Base-by-base conservation (phyloP, 1,284 basidiomycete genomes). In the Sporisorium reilianum region DNA sequence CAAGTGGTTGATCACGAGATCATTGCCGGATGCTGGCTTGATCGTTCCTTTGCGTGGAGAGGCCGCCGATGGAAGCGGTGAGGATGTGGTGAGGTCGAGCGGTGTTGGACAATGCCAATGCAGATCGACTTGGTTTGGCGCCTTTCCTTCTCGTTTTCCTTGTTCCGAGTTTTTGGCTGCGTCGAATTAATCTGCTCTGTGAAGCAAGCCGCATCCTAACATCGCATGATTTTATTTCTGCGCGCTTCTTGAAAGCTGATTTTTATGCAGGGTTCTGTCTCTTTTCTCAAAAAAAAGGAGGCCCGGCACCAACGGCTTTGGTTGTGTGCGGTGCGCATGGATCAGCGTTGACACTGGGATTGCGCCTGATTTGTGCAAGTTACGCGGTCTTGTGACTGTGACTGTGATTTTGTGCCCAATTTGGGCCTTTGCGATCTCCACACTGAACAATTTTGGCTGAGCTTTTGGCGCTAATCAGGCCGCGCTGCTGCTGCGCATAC, bases 191-290 rank as follows among this genome's bases (percentile, higher is more conserved):
- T n/a, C n/a, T n/a, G n/a, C n/a, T n/a, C n/a, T n/a, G n/a, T n/a
- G n/a, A n/a, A n/a, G n/a, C n/a, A n/a, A n/a, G n/a, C n/a, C n/a
- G n/a, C n/a, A n/a, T n/a, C 32, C 32, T 34, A 34, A 34, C 32
- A 34, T 12, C 32, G 32, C 9, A 8, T 34, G 3, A 11, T 34
- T 34, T 34, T 9, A 11, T 34, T 34, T 34, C 32, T 12, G n/a
- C 20, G 48, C 57, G 52, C 51, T 32, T 5, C 14, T 5, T 20
- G 28, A 22, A 22, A 49, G 26, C 51, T 28, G n/a, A n/a, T n/a
- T n/a, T 23, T 48, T 25, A 66, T 66, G 64, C 58, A 66, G 64
- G 64, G 54, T 66, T 55, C n/a, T n/a, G n/a, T n/a, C n/a, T n/a
- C n/a, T n/a, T 41, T 55, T 32, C 51, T 46, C 55, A 50, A 49